phyloP scores from a whole-genome alignment of 257 asterid genomes.

The Verbena officinalis region DNA sequence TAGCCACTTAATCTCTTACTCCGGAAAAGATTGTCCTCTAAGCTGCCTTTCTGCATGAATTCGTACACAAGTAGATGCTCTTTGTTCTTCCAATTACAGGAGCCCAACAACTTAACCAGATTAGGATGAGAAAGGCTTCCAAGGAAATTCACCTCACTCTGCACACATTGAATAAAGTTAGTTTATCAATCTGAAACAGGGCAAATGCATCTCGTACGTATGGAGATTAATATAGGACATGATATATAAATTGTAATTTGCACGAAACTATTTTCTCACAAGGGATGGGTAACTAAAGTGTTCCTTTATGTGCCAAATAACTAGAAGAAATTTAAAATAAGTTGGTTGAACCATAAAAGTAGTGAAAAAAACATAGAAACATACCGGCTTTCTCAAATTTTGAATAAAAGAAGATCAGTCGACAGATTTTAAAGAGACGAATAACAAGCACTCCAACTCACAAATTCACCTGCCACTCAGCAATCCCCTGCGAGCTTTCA shows the following conservation, averaged over 20 bases:
- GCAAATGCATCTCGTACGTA: too few relatives aligned
- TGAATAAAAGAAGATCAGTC: too few relatives aligned
- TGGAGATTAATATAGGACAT: too few relatives aligned
- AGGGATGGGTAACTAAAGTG: too few relatives aligned
- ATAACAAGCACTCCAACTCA: background rate
- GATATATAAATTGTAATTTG: too few relatives aligned
- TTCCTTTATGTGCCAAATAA: too few relatives aligned
- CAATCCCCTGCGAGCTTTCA: slow-evolving; percentile 70
- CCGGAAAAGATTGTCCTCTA: slow-evolving; percentile 92
- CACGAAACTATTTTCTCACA: too few relatives aligned
- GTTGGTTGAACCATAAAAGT: too few relatives aligned
- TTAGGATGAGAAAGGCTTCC: slow-evolving; percentile 84
- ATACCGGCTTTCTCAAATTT: too few relatives aligned
- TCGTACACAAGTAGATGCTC: slow-evolving; percentile 86
- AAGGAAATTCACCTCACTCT: slow-evolving; percentile 86
- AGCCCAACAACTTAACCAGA: slow-evolving; percentile 83
- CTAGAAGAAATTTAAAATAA: too few relatives aligned
- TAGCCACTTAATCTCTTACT: slow-evolving; percentile 45
- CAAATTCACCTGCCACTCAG: slow-evolving; percentile 75
- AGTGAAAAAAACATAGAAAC: too few relatives aligned
- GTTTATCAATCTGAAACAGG: too few relatives aligned
- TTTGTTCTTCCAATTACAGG: slow-evolving; percentile 63
- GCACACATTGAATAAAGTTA: slow-evolving; percentile 20
- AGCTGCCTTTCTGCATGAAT: slow-evolving; percentile 94
- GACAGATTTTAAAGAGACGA: background rate